Conservation (phyloP, 257 asterid species). For the Knoxia roxburghii region DNA sequence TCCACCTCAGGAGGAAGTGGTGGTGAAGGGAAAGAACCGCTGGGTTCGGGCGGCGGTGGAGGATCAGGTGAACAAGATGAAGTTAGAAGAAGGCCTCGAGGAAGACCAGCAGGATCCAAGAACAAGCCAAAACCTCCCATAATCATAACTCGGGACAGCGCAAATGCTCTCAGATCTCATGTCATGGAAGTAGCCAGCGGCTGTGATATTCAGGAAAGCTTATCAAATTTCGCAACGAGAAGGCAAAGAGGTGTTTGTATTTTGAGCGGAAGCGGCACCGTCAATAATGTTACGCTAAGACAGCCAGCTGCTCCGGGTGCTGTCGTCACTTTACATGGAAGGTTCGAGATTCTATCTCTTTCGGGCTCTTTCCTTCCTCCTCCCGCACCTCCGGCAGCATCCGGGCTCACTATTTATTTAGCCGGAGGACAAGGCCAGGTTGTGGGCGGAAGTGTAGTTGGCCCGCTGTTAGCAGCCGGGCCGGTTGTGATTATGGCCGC, state of each 20-base stretch:
- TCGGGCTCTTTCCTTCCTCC: conserved; percentile 87
- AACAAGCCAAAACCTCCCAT: conserved; percentile 92
- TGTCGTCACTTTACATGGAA: conserved; percentile 66
- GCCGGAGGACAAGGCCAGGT: conserved; percentile 96
- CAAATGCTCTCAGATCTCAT: conserved; percentile 85
- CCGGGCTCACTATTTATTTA: conserved; percentile 67
- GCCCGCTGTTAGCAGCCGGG: conserved; percentile 74
- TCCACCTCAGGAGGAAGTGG: conserved; percentile 14
- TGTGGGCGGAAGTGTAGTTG: conserved; percentile 88
- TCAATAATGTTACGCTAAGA: conserved; percentile 64
- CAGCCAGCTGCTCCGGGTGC: conserved; percentile 81
- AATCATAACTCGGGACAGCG: conserved; percentile 85
- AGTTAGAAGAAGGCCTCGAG: conserved; percentile 60
- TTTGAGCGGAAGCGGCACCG: conserved; percentile 77
- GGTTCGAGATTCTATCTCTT: conserved; percentile 80
- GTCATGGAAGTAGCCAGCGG: conserved; percentile 71
- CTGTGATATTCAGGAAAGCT: conserved; percentile 76
- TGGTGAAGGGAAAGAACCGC: conserved; percentile 26
- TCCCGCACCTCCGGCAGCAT: conserved; percentile 88
- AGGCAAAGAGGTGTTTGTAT: conserved; percentile 86
- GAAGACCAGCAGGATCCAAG: conserved; percentile 84
- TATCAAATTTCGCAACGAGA: conserved; percentile 66
- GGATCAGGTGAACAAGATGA: conserved; percentile 34
- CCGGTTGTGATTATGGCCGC: conserved; percentile 95
- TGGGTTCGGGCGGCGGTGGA: conserved; percentile 10